These are phyloP conservation scores for Capsicum baccatum DNA, from an alignment of 257 asterid genomes.

Conservation along the genomic window DNA sequence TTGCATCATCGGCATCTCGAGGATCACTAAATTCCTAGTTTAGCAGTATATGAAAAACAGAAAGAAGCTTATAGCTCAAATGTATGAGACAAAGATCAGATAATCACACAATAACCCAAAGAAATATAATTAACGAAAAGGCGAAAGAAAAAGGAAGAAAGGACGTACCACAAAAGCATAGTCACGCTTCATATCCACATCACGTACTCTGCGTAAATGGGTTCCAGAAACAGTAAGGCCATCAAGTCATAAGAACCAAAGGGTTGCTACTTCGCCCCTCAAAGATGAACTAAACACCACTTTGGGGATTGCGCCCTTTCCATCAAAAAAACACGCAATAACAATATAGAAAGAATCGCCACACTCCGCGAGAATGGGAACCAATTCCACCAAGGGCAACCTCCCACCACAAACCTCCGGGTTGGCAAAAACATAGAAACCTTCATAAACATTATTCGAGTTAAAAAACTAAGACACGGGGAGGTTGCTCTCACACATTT, in stretches of 20 bases:
- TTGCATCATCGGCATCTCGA: constrained; percentile 75
- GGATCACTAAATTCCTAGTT: constrained; percentile 64
- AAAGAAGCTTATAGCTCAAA: constrained; percentile 22
- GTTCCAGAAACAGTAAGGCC: constrained; percentile 73
- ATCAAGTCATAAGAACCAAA: constrained; percentile 65
- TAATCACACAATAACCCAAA: background rate
- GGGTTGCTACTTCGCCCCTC: constrained; percentile 68
- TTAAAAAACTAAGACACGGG: constrained; percentile 48
- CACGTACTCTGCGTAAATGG: constrained; percentile 80
- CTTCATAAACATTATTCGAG: constrained; percentile 67
- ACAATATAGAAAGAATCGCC: constrained; percentile 63
- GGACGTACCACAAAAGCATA: constrained; percentile 66
- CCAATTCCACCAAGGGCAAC: constrained; percentile 69
- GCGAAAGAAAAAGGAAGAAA: background rate
- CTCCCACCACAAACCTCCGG: constrained; percentile 70
- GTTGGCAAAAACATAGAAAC: constrained; percentile 62
- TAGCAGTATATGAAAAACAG: constrained; percentile 9
- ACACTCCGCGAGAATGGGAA: constrained; percentile 55
- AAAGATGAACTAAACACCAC: constrained; percentile 69
- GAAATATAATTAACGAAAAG: constrained; percentile 15
- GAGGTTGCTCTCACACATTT: constrained; percentile 48
- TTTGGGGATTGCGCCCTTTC: constrained; percentile 63
- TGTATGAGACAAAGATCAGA: background rate
- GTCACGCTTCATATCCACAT: constrained; percentile 78
- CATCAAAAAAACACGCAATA: constrained; percentile 63